Conservation (phyloP, 2,329 filamentous ascomycete genomes). For the Colletotrichum tropicicola region DNA sequence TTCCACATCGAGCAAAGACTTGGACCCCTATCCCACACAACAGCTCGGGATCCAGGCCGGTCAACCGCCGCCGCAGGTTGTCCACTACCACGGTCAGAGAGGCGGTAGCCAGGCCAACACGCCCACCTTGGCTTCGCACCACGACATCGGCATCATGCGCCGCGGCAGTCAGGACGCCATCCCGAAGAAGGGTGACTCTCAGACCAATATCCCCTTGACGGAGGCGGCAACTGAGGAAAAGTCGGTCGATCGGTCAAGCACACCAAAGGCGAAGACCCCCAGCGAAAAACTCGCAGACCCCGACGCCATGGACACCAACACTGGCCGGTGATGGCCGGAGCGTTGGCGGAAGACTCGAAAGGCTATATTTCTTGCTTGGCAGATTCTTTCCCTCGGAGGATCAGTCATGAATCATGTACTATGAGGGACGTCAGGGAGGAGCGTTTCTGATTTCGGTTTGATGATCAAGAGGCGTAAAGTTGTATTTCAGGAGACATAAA, state of each 20-base stretch:
- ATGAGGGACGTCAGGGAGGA: slow-evolving; percentile 30
- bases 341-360: neutral
- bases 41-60: slow-evolving; percentile 69
- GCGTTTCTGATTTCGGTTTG: slow-evolving; percentile 29
- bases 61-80: slow-evolving; percentile 70
- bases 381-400: neutral
- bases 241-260: slow-evolving; percentile 36
- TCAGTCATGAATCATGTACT: slow-evolving; percentile 29
- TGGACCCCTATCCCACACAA: slow-evolving; percentile 74
- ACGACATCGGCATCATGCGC: slow-evolving; percentile 55
- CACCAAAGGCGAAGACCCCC: slow-evolving; percentile 35
- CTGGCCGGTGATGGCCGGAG: slow-evolving; percentile 36
- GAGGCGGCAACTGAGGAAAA: slow-evolving; percentile 47
- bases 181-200: slow-evolving; percentile 48
- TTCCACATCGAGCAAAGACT: slow-evolving; percentile 75
- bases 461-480: slow-evolving; percentile 29
- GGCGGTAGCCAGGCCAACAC: slow-evolving; percentile 75
- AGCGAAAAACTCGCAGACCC: slow-evolving; percentile 31
- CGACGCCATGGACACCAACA: slow-evolving; percentile 34
- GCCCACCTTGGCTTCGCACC: slow-evolving; percentile 63
- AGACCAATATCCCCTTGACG: slow-evolving; percentile 43
- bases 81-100: slow-evolving; percentile 73
- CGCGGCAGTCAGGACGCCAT: slow-evolving; percentile 58
- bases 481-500: slow-evolving; percentile 30
- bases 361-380: neutral